These are phyloP conservation scores for Dorcoceras hygrometricum DNA, from an alignment of 257 asterid genomes.

Conservation along the genomic window DNA sequence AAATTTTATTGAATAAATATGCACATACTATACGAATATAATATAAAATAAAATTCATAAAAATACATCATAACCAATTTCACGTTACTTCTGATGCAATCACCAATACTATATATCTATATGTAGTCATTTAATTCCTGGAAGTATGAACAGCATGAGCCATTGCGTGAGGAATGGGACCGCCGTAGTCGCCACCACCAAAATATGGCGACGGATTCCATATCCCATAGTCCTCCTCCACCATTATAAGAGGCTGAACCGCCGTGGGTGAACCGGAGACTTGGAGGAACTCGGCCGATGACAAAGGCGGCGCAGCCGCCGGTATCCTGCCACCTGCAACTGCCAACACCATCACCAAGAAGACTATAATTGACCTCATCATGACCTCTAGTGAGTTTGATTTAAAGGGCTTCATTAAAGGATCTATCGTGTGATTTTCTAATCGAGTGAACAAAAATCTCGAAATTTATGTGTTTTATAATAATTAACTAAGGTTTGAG, in stretches of 20 bases:
- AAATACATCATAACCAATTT: too few relatives aligned
- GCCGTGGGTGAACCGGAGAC: neutral
- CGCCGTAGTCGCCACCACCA: conserved; percentile 12
- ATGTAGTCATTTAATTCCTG: neutral
- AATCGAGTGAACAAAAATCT: neutral
- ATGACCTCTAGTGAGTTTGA: conserved; percentile 1
- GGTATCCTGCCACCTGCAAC: neutral
- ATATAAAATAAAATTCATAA: too few relatives aligned
- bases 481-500: too few relatives aligned
- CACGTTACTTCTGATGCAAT: too few relatives aligned
- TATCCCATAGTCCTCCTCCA: conserved; percentile 19
- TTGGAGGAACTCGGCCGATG: neutral
- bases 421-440: neutral
- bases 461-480: too few relatives aligned
- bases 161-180: conserved; percentile 19
- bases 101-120: too few relatives aligned
- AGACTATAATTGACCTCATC: neutral
- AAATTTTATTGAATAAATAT: too few relatives aligned
- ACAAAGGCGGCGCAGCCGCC: conserved; percentile 7
- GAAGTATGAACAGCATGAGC: neutral
- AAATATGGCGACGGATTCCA: conserved; percentile 23
- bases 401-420: neutral
- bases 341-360: neutral
- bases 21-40: too few relatives aligned
- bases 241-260: neutral